A percentile compares a stretch with the other conserved stretches of the same genome.
phyloP scores from a whole-genome alignment of 108 stramenopile species.

The Cyclotella baltica region DNA sequence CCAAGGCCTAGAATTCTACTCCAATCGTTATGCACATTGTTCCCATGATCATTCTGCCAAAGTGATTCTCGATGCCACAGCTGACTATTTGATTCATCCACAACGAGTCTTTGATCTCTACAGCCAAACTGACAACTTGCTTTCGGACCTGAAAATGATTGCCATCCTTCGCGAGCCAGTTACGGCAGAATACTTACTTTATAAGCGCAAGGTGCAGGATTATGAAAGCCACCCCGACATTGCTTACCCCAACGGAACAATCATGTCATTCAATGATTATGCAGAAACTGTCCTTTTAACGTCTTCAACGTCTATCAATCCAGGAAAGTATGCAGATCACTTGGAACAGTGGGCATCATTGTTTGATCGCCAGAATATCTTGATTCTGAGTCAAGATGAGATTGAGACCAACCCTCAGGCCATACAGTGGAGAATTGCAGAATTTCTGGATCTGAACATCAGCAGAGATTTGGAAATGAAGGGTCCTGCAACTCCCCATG shows the following conservation, averaged over 20 bases:
- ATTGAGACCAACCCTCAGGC: not conserved
- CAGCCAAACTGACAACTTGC: not conserved
- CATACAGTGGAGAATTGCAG: slow-evolving; percentile 9
- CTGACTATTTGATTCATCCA: slow-evolving; percentile 12
- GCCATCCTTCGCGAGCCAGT: slow-evolving; percentile 34
- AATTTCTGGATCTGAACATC: slow-evolving; percentile 19
- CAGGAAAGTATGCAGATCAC: slow-evolving; percentile 19
- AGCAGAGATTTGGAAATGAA: not conserved
- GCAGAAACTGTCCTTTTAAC: slow-evolving; percentile 8
- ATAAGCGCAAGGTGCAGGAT: slow-evolving; percentile 10
- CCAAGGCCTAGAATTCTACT: slow-evolving; percentile 44
- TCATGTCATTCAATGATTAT: slow-evolving; percentile 43
- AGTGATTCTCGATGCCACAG: slow-evolving; percentile 33
- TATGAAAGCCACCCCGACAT: slow-evolving; percentile 6
- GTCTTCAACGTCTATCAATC: not conserved
- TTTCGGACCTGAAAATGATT: slow-evolving; percentile 27
- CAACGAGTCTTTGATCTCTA: slow-evolving; percentile 28
- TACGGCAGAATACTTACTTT: slow-evolving; percentile 16
- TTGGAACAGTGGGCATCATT: slow-evolving; percentile 21
- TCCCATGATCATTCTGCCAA: not conserved
- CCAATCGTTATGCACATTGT: slow-evolving; percentile 36
- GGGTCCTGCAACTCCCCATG: not conserved
- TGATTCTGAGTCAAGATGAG: slow-evolving; percentile 34
- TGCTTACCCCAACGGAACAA: slow-evolving; percentile 17
- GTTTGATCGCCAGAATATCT: slow-evolving; percentile 30